Percentiles rank a stretch among this genome's conserved stretches.
Conservation (phyloP, 2,329 filamentous ascomycete genomes). For the Penicillium digitatum region DNA sequence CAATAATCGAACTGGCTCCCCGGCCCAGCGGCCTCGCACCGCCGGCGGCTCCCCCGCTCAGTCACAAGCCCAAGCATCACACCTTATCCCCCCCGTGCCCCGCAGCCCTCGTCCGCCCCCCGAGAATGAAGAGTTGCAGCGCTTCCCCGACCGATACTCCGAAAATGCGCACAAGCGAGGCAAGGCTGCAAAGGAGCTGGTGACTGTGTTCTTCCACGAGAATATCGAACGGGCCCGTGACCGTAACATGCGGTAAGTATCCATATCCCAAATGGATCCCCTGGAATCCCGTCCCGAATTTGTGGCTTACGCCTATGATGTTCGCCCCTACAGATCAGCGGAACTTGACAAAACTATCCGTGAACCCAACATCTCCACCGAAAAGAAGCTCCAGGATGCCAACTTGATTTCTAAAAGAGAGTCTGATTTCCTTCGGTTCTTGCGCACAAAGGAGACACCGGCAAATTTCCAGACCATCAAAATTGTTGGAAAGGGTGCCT, state of each 20-base stretch:
- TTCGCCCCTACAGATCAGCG: conserved; percentile 62
- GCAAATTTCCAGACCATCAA: conserved; percentile 95
- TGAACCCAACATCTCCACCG: conserved; percentile 69
- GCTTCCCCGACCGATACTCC: conserved; percentile 79
- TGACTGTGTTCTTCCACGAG: conserved; percentile 89
- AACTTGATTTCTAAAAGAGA: conserved; percentile 82
- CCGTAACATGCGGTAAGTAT: conserved; percentile 79
- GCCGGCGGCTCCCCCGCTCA: conserved; percentile 60
- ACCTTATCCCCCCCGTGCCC: conserved; percentile 65
- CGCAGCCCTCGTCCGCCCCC: conserved; percentile 53
- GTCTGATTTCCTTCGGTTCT: conserved; percentile 86
- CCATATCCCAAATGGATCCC: background rate
- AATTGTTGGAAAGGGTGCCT: conserved; percentile 98
- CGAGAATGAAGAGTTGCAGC: conserved; percentile 68
- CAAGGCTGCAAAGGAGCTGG: conserved; percentile 61
- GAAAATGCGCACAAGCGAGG: conserved; percentile 76
- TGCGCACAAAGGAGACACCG: conserved; percentile 87
- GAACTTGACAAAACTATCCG: conserved; percentile 84
- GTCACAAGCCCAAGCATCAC: conserved; percentile 58
- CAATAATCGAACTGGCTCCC: conserved; percentile 60
- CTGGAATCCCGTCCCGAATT: background rate
- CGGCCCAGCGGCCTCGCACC: conserved; percentile 75
- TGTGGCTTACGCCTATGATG: background rate
- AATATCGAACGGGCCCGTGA: conserved; percentile 94
- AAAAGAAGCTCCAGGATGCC: conserved; percentile 78